A percentile compares a stretch with the other conserved stretches of the same genome.
These are phyloP conservation scores for Petasospora rhodanensis DNA, from an alignment of 1,139 yeast species.

Conservation along the genomic window DNA sequence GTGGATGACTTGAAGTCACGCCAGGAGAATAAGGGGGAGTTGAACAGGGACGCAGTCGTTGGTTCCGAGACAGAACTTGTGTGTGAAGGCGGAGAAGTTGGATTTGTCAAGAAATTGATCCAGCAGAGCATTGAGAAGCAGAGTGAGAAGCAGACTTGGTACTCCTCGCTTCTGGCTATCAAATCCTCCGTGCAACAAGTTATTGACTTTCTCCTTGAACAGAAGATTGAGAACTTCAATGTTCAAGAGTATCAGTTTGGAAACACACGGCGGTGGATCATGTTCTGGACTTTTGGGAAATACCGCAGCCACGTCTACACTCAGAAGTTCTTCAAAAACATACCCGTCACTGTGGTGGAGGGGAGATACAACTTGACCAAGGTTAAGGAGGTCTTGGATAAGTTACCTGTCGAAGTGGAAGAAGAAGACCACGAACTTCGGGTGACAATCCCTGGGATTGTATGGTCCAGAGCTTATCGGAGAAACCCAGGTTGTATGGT, in stretches of 20 bases:
- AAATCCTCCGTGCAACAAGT: slow-evolving; percentile 27
- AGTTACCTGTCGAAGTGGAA: slow-evolving; percentile 2
- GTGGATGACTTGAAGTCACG: slow-evolving; percentile 26
- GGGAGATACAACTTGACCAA: slow-evolving; percentile 11
- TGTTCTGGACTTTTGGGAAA: slow-evolving; percentile 35
- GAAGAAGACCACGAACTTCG: slow-evolving; percentile 1
- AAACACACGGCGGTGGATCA: slow-evolving; percentile 36
- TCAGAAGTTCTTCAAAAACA: slow-evolving; percentile 4
- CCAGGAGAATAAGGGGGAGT: slow-evolving; percentile 9
- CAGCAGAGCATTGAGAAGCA: slow-evolving; percentile 25
- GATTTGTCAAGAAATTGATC: slow-evolving; percentile 32
- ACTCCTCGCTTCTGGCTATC: slow-evolving; percentile 36
- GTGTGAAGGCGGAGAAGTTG: slow-evolving; percentile 39
- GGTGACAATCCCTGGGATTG: slow-evolving; percentile 23
- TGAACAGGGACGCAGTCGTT: slow-evolving; percentile 17
- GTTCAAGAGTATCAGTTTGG: slow-evolving; percentile 31
- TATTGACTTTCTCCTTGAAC: slow-evolving; percentile 19
- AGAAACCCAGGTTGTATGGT: slow-evolving; percentile 18
- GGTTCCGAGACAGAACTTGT: slow-evolving; percentile 31
- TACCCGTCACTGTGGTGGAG: slow-evolving; percentile 14
- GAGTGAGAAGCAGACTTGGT: slow-evolving; percentile 30
- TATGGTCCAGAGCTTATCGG: slow-evolving; percentile 33
- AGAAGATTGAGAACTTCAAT: slow-evolving; percentile 26
- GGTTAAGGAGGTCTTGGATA: slow-evolving; percentile 1
- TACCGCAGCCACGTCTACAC: slow-evolving; percentile 15